phyloP scores from a whole-genome alignment of 306 rosid species.

The Prunus dulcis region DNA sequence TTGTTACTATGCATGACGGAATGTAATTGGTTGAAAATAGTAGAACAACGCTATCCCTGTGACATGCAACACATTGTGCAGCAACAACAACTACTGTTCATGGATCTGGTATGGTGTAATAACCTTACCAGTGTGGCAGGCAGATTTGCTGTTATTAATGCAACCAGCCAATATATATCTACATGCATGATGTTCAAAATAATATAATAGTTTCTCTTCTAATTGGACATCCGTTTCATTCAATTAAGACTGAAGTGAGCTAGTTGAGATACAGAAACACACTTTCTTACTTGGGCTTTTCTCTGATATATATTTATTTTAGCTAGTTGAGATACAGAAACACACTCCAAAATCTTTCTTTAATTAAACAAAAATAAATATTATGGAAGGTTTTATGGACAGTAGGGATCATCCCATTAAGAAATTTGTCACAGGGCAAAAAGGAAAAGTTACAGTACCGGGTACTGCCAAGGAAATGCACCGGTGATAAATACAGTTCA shows the following conservation, averaged over 20 bases:
- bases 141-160: slow-evolving; percentile 7
- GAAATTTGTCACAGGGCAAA: not conserved
- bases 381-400: not conserved
- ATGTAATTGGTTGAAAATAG: too few species aligned
- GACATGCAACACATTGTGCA: not conserved
- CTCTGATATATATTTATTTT: not conserved
- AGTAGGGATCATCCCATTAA: slow-evolving; percentile 9
- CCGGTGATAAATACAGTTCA: not conserved
- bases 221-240: not conserved
- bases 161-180: slow-evolving; percentile 16
- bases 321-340: not conserved
- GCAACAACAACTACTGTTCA: not conserved
- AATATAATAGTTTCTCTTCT: slow-evolving; percentile 17
- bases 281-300: not conserved
- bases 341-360: not conserved
- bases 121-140: too few species aligned
- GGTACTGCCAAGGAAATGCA: slow-evolving; percentile 9
- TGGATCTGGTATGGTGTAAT: too few species aligned
- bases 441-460: not conserved
- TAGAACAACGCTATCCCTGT: too few species aligned
- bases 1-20: too few species aligned
- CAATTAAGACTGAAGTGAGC: not conserved
- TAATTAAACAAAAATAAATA: not conserved
- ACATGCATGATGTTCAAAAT: slow-evolving; percentile 12
- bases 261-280: slow-evolving; percentile 7